These are phyloP conservation scores for Carex littledalei DNA, from an alignment of 176 grass and related monocot genomes.

Conservation along the genomic window DNA sequence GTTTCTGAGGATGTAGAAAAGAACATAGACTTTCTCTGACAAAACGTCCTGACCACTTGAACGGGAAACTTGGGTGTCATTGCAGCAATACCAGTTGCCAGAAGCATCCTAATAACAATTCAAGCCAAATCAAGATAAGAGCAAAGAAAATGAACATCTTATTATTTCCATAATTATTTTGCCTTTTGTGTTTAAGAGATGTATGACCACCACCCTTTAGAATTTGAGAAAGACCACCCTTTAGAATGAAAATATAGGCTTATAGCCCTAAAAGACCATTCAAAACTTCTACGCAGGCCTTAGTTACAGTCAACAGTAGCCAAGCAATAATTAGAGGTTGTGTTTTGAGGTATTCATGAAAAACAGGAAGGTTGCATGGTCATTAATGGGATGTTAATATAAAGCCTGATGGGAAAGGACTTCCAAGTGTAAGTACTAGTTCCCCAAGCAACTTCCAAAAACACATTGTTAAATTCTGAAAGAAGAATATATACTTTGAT, in stretches of 20 bases:
- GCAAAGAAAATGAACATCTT: slow-evolving; percentile 9
- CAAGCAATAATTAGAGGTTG: neutral
- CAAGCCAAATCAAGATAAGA: slow-evolving; percentile 20
- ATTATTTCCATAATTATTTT: neutral
- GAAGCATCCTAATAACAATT: slow-evolving; percentile 60
- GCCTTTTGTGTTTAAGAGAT: neutral
- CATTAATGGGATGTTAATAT: neutral
- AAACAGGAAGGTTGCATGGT: neutral
- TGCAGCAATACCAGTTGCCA: slow-evolving; percentile 92
- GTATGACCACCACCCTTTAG: neutral
- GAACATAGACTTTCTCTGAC: slow-evolving; percentile 95
- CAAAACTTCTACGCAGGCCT: neutral
- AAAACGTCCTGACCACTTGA: slow-evolving; percentile 87
- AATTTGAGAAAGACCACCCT: neutral
- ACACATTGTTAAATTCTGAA: slow-evolving; percentile 2
- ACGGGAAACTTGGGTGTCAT: slow-evolving; percentile 83
- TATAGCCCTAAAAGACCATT: neutral
- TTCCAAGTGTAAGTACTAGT: neutral
- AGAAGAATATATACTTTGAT: slow-evolving; percentile 53
- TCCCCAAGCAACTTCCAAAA: neutral
- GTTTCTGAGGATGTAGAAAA: slow-evolving; percentile 82
- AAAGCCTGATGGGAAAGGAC: neutral
- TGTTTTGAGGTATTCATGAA: neutral
- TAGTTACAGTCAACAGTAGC: neutral
- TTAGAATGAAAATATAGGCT: neutral